Evolutionary conservation across 371 early-diverging fungal genomes (phyloP), one percentile per base, ranked within the genome.

Genomic region (Dichotomocladium elegans): DNA sequence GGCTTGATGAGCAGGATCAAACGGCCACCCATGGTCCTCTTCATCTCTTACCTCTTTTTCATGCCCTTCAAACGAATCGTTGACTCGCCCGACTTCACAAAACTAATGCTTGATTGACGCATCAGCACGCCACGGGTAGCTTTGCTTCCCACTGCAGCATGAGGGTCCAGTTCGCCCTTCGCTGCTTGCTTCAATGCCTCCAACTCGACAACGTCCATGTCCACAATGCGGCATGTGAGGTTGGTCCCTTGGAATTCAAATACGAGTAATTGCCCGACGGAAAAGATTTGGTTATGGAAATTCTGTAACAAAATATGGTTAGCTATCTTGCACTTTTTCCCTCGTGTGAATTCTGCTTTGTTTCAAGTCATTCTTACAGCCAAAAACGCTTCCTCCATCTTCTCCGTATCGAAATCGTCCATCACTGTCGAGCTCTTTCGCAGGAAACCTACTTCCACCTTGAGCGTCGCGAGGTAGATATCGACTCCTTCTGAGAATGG

Each of bases 201-300:
- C 26, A 85, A 58, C 54, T 88, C 82, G n/a, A 88, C 82, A 1
- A 79, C 79, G 10, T 85, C 85, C 29, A 87, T 42, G 34, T 72
- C 63, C 11, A 55, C 68, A 14, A 90, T 81, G 0, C 73, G 64
- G 31, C 84, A 70, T 45, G 76, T 57, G 24, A 95, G 66, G 33
- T 87, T 86, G 42, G 83, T 63, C 5, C 93, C 94, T 45, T 85
- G 83, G 65, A 85, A 93, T 45, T 96, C 96, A 54, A 94, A 84
- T 2, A 88, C 81, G 29, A 93, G 47, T 3, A 77, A 72, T 66
- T 92, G 90, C 9, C 86, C 87, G 3, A 63, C 67, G 9, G 83
- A 65, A 55, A 93, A 89, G 21, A 93, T 84, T 74, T 93, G 91
- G 45, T 83, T 83, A 37, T 82, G 77, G 63, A 89, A 93, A 34